phyloP scores from a whole-genome alignment of 306 rosid genomes.

The Dicorynia guianensis region DNA sequence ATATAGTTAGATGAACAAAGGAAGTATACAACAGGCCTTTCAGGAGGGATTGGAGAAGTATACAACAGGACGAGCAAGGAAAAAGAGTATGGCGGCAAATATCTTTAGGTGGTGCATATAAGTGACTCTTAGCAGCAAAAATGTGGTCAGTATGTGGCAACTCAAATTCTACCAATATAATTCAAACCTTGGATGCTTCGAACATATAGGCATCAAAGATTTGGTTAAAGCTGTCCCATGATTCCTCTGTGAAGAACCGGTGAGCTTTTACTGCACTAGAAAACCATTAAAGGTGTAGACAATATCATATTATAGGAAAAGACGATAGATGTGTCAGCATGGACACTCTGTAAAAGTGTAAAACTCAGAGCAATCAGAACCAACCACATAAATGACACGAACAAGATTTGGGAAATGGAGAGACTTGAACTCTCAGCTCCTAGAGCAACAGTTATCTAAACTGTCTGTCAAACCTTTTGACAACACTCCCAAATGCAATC shows the following conservation, averaged over 20 bases:
- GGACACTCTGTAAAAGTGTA: neutral
- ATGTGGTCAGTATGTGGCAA: neutral
- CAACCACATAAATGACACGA: slow-evolving; percentile 45
- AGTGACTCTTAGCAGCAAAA: neutral
- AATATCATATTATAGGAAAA: slow-evolving; percentile 52
- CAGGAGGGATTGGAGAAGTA: no score
- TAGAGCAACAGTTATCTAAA: slow-evolving; percentile 85
- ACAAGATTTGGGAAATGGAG: slow-evolving; percentile 93
- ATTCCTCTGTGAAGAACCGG: slow-evolving; percentile 93
- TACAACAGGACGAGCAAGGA: no score
- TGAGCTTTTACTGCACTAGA: slow-evolving; percentile 97
- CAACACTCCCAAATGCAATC: slow-evolving; percentile 86
- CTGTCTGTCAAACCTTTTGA: slow-evolving; percentile 99
- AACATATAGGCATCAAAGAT: slow-evolving; percentile 82
- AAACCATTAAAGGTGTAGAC: slow-evolving; percentile 51
- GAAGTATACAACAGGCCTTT: no score
- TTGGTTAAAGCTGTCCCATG: slow-evolving; percentile 92
- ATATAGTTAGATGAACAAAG: no score
- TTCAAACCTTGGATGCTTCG: slow-evolving; percentile 85
- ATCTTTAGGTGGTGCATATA: no score
- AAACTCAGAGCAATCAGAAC: neutral
- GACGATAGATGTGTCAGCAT: slow-evolving; percentile 36
- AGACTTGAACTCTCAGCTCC: slow-evolving; percentile 99
- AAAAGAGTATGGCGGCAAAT: no score
- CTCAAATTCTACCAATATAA: neutral